A percentile compares a stretch with the other conserved stretches of the same genome.
Evolutionary conservation across 2,329 filamentous ascomycete genomes (phyloP).

Genomic region (Botrytis byssoidea): DNA sequence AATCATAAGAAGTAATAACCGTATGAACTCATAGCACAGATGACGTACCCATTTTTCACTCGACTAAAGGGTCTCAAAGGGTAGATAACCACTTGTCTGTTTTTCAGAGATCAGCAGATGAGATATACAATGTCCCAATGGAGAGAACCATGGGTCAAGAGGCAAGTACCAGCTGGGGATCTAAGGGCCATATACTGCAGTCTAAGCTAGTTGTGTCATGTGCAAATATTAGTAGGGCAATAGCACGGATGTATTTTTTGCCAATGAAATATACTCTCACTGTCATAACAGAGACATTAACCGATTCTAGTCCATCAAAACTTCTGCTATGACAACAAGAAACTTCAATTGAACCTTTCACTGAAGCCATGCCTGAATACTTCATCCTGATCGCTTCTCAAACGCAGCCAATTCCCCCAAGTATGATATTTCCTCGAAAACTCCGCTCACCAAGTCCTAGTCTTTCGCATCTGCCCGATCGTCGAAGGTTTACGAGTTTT

Average conservation of each 20-base stretch:
- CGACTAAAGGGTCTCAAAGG: background rate
- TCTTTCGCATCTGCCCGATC: background rate
- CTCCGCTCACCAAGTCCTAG: too few relatives aligned
- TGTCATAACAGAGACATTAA: background rate
- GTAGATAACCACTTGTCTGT: background rate
- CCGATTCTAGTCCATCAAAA: background rate
- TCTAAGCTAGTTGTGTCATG: background rate
- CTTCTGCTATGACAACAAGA: background rate
- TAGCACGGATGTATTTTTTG: background rate
- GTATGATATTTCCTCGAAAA: too few relatives aligned
- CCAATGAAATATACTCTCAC: background rate
- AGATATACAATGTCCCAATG: too few relatives aligned
- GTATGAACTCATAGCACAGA: background rate
- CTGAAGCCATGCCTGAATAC: background rate
- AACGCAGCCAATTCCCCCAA: too few relatives aligned
- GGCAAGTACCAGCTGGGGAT: too few relatives aligned
- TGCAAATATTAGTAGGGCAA: background rate
- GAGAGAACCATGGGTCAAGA: background rate
- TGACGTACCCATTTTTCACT: fast-evolving
- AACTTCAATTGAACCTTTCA: fast-evolving
- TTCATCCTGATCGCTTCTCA: background rate
- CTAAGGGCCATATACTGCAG: background rate
- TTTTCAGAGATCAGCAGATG: background rate
- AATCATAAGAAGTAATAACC: too few relatives aligned
- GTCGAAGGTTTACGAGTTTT: background rate